Conservation (phyloP, 371 early-diverging fungal genomes). For the Mortierella sp. region DNA sequence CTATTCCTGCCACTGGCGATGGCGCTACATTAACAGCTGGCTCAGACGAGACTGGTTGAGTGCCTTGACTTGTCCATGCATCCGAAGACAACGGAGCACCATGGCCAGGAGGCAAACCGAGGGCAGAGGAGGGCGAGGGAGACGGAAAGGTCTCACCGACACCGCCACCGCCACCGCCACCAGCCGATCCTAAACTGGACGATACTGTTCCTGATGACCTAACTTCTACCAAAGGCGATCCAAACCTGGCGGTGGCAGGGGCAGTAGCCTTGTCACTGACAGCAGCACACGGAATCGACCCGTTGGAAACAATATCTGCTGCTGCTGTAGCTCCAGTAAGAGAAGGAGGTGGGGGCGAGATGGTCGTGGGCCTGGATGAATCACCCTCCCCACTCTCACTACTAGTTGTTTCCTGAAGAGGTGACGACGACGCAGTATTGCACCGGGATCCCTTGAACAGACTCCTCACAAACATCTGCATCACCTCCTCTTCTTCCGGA, state of each 20-base stretch:
- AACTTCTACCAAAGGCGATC: not conserved
- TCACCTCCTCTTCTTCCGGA: conserved; percentile 36
- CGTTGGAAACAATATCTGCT: not conserved
- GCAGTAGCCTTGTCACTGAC: not conserved
- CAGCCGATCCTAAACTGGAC: not conserved
- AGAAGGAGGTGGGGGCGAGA: conserved; percentile 2
- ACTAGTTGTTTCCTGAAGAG: not conserved
- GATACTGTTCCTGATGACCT: not conserved
- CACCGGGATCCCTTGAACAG: conserved; percentile 15
- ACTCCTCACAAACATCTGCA: conserved; percentile 48
- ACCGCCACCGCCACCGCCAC: too few relatives aligned
- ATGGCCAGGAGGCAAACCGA: not conserved
- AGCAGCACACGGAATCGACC: not conserved
- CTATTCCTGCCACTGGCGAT: not conserved
- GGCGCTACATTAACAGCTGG: not conserved
- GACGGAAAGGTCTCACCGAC: not conserved
- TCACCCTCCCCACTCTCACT: not conserved
- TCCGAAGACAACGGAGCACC: not conserved
- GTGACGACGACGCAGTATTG: not conserved
- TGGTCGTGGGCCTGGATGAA: not conserved
- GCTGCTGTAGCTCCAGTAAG: not conserved
- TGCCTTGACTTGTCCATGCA: not conserved
- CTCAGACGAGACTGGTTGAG: not conserved
- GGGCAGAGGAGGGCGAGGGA: not conserved
- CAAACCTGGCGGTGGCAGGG: not conserved